Evolutionary conservation across 306 rosid species (phyloP), one percentile per base, ranked within the genome.

Genomic region (apple (Malus domestica)): DNA sequence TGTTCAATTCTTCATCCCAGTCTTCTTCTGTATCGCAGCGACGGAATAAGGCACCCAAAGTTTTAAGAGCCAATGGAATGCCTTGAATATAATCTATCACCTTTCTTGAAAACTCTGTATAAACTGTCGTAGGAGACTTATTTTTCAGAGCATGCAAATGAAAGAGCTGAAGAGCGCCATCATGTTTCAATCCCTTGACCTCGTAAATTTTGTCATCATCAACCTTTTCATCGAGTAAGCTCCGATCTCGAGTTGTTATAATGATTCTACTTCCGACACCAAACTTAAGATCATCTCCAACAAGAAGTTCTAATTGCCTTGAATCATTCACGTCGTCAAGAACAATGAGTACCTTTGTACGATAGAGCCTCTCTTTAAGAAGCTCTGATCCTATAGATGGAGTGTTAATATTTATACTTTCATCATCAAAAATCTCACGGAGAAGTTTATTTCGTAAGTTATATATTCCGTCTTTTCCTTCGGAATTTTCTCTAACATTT

Each of bases 121-220:
- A 42, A 18, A 13, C 52, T 38, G 27, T 33, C 18, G 69, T 57
- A 10, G 74, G 68, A 40, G 61, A 27, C 22, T 25, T 76, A 32
- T 67, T 35, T 33, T 4, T 54, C 14, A 76, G 67, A 19, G 74
- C 80, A 29, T 62, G 68, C 30, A 12, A 23, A 27, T n/a, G 59
- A 18, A 76, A 62, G 32, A 67, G 74, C 70, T 27, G 46, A 76
- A 76, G 74, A 2, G 68, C 73, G 19, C 58, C 80, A 25, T 68
- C 68, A 22, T 4, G 6, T 23, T 25, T 2, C 23, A 76, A 72
- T 58, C 32, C 74, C 45, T 57, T 40, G 35, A 76, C 61, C 61
- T 68, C 8, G 2, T 52, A 68, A 3, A 54, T 76, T 10, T 16
- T 42, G 54, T 49, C 54, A 16, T 49, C 54, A 11, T 55, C 70